Percentiles rank a stretch among this genome's conserved stretches.
These are phyloP conservation scores for Porogramme epimiltina DNA, from an alignment of 1,284 basidiomycete species.

Conservation along the genomic window DNA sequence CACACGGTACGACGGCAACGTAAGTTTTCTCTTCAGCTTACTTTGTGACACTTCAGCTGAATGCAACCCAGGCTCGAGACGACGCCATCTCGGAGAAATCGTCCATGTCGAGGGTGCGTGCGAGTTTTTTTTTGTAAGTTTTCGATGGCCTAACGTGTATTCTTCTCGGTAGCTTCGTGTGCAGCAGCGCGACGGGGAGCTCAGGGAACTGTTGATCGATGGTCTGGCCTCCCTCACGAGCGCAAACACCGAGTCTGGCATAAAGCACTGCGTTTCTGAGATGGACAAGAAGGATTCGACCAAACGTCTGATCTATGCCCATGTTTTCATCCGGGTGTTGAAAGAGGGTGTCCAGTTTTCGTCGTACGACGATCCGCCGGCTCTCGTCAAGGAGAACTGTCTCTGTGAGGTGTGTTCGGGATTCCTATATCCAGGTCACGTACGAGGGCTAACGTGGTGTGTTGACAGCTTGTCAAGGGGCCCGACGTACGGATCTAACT, in stretches of 20 bases:
- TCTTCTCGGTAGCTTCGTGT: constrained; percentile 30
- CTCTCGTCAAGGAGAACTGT: constrained; percentile 55
- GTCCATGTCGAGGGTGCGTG: constrained; percentile 50
- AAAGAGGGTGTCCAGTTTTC: constrained; percentile 79
- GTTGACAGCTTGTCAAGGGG: constrained; percentile 65
- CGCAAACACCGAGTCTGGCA: constrained; percentile 86
- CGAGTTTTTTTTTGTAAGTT: background rate
- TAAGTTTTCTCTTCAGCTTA: constrained; percentile 24
- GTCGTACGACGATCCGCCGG: constrained; percentile 53
- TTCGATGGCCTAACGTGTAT: background rate
- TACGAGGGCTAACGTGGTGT: background rate
- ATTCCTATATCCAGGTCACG: background rate
- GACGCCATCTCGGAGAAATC: constrained; percentile 58
- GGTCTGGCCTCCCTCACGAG: constrained; percentile 83
- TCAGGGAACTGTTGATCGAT: constrained; percentile 73
- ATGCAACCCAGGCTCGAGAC: constrained; percentile 36
- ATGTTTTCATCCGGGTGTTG: constrained; percentile 87
- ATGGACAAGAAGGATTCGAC: constrained; percentile 78
- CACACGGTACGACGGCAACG: constrained; percentile 46
- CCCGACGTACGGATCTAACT: constrained; percentile 56
- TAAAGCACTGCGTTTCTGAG: constrained; percentile 84
- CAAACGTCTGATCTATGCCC: constrained; percentile 83
- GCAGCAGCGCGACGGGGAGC: constrained; percentile 57
- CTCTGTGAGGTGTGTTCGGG: constrained; percentile 68
- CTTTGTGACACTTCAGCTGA: background rate